Evolutionary conservation across 768 basidiomycete genomes (phyloP).

Genomic region (Porphyrellus cyaneotinctus): DNA sequence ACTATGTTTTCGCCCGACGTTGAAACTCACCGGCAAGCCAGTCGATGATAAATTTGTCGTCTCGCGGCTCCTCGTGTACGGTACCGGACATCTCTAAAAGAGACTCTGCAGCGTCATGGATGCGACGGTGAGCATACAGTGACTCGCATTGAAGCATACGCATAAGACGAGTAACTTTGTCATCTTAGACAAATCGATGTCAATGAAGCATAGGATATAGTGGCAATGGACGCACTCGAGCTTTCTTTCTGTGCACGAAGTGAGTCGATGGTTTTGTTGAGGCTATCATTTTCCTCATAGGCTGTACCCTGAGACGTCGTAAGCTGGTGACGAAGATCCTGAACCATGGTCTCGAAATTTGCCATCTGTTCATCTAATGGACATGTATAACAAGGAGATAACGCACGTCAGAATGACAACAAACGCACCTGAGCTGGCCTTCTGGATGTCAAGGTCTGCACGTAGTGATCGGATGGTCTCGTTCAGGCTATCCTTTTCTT

Average conservation of each 20-base stretch:
- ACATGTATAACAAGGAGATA: not conserved
- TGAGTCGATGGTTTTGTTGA: not conserved
- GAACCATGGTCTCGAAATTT: not conserved
- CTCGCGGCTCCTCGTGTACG: not conserved
- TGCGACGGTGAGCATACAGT: not conserved
- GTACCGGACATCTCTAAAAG: not conserved
- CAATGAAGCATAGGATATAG: not conserved
- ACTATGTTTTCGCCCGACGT: not conserved
- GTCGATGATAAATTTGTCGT: not conserved
- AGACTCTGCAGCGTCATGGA: not conserved
- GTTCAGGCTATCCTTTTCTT: not conserved
- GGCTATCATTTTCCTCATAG: not conserved
- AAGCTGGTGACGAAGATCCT: not conserved
- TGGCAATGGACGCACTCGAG: not conserved
- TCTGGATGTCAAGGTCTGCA: not conserved
- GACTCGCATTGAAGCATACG: not conserved
- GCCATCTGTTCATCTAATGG: not conserved
- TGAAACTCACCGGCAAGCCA: not conserved
- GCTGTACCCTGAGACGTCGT: too few species aligned
- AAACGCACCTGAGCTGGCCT: not conserved
- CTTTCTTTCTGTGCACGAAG: not conserved
- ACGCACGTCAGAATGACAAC: not conserved
- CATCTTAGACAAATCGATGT: not conserved
- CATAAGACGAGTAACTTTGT: not conserved
- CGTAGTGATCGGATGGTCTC: not conserved